Base-by-base conservation (phyloP, 176 grass and related monocot genomes). In the Neostapfia colusana region DNA sequence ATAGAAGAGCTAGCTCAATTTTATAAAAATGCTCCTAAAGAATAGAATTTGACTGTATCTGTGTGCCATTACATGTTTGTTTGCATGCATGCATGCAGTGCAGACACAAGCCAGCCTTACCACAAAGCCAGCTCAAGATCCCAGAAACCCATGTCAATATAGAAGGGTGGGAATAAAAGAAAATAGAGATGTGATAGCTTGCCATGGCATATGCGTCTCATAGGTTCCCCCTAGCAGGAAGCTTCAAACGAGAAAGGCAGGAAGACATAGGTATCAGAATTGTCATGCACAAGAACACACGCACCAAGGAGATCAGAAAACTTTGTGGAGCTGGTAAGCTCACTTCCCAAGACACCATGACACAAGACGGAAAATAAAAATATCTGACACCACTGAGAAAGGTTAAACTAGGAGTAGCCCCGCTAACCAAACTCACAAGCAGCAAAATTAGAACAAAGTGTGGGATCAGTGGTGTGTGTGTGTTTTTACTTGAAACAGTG, bases 111-210 rank as follows among this genome's bases (percentile, higher is more conserved):
- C 46, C 31, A 50, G 28, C 28, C 67, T 79, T 67, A 18, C 27
- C 49, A 48, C 74, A 80, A 84, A 80, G 77, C 46, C 13, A 59
- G 82, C 82, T 51, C 82, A 81, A 84, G 86, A 88, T 84, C 86
- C 86, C 81, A 84, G 82, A 88, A 85, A 88, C 60, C 58, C 77
- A 77, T 76, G 86, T 72, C 86, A 89, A 77, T 81, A 72, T 80
- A 72, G 16, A 58, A 58, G 55, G 3, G 23, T 26, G 55, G 3
- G 14, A 10, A 21, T 21, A 26, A 50, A 74, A 82, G 60, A 50
- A 60, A 60, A 57, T n/a, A 21, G 59, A 65, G 56, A 84, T 48
- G 18, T 72, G 16, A 44, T 64, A 63, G 25, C 41, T 56, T 69
- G 55, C 71, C 76, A 40, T 82, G 78, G 65, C 65, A 46, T 63